Conservation (phyloP, 179 eudicot species). For the Pouteria campechiana region DNA sequence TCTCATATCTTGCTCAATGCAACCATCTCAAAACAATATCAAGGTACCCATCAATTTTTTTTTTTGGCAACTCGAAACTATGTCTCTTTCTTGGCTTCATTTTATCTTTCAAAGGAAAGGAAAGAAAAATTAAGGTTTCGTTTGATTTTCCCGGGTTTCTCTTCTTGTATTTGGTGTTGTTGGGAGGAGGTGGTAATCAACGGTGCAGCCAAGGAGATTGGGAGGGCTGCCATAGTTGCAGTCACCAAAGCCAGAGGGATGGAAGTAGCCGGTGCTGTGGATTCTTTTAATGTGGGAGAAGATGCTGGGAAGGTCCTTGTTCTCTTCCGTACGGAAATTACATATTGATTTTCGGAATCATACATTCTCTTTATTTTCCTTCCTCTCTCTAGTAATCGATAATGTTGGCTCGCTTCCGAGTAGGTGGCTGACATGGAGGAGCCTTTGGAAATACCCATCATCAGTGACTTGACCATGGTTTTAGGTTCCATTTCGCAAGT, state of each 20-base stretch:
- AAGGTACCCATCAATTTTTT: constrained; percentile 28
- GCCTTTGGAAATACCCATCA: constrained; percentile 76
- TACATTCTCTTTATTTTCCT: neutral
- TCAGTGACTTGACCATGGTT: constrained; percentile 82
- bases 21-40: constrained; percentile 48
- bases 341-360: neutral
- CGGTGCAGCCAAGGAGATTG: constrained; percentile 93
- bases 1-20: constrained; percentile 46
- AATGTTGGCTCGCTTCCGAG: constrained; percentile 1
- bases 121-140: too few relatives aligned
- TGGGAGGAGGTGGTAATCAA: constrained; percentile 58
- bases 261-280: constrained; percentile 93
- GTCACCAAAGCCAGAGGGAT: constrained; percentile 90
- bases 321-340: neutral
- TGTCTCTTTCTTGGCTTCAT: neutral
- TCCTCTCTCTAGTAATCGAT: too few relatives aligned
- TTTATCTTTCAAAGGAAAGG: too few relatives aligned
- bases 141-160: too few relatives aligned
- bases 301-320: constrained; percentile 61
- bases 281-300: constrained; percentile 56
- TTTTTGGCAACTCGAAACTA: neutral
- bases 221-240: constrained; percentile 77
- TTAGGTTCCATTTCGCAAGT: constrained; percentile 98
- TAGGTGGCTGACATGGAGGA: constrained; percentile 88
- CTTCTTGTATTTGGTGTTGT: neutral